A percentile compares a stretch with the other conserved stretches of the same genome.
Conservation (phyloP, 257 asterid species). For the Cruciata laevipes region DNA sequence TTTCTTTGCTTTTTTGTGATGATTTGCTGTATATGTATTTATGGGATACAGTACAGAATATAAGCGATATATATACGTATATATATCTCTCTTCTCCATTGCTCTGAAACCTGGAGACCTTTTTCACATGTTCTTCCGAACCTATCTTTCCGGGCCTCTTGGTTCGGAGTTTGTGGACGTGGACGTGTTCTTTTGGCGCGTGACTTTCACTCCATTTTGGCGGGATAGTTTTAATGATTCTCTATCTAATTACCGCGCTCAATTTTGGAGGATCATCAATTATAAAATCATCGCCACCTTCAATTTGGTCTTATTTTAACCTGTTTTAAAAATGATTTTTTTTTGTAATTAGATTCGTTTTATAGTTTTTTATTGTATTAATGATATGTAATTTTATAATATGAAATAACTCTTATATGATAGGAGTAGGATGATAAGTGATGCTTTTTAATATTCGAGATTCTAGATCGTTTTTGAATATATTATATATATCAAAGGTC, state of each 20-base stretch:
- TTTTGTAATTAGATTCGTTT: too few relatives aligned
- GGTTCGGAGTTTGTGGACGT: slow-evolving; percentile 20
- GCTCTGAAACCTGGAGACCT: not conserved
- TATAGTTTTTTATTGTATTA: too few relatives aligned
- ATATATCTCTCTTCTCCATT: not conserved
- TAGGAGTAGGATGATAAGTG: too few relatives aligned
- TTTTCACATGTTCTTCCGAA: slow-evolving; percentile 26
- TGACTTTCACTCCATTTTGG: not conserved
- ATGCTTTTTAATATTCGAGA: too few relatives aligned
- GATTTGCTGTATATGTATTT: not conserved
- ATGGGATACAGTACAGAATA: not conserved
- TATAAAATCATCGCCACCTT: too few relatives aligned
- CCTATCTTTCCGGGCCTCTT: slow-evolving; percentile 53
- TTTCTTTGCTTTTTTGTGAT: not conserved
- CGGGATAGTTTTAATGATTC: not conserved
- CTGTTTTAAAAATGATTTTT: too few relatives aligned
- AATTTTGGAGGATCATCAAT: too few relatives aligned
- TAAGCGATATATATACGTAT: not conserved
- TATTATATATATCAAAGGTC: not conserved
- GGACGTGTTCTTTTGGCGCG: slow-evolving; percentile 21
- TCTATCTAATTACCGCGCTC: not conserved
- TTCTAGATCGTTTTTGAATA: not conserved
- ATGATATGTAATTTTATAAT: too few relatives aligned
- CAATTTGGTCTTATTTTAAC: too few relatives aligned
- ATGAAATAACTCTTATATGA: too few relatives aligned